Evolutionary conservation across 129 eudicot genomes (phyloP).

Genomic region (Kitagawia praeruptora): DNA sequence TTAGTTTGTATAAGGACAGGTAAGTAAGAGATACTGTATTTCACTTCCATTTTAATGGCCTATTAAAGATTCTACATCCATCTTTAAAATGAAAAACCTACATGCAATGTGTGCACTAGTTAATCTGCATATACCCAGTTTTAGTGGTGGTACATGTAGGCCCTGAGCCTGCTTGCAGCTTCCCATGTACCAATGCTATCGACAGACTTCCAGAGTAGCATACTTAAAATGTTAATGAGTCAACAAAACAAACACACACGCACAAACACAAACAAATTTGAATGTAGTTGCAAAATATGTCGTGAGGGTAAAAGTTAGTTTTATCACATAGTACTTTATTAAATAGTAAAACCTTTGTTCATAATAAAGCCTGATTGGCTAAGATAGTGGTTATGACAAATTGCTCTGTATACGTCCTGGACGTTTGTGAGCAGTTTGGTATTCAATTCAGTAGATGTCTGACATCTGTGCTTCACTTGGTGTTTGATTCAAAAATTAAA

Average conservation of each 20-base stretch:
- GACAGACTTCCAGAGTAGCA: background rate
- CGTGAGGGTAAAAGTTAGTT: background rate
- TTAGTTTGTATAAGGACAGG: slow-evolving; percentile 90
- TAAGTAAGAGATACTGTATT: slow-evolving; percentile 23
- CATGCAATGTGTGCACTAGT: background rate
- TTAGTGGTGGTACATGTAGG: background rate
- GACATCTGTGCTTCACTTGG: background rate
- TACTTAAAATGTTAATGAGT: background rate
- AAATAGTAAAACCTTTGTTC: background rate
- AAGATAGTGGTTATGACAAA: background rate
- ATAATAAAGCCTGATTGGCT: background rate
- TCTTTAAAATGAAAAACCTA: background rate
- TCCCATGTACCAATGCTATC: background rate
- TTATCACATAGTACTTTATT: background rate
- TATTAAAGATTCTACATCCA: background rate
- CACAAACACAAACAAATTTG: background rate
- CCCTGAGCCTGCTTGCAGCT: background rate
- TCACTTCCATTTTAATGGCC: background rate
- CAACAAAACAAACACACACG: background rate
- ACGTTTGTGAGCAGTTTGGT: background rate
- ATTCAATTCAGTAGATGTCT: background rate
- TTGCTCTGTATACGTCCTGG: background rate
- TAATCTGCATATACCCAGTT: background rate
- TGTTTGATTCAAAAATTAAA: background rate
- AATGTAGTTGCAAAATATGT: background rate